These are phyloP conservation scores for Mycosphaerella sp. DNA, from an alignment of 2,329 filamentous ascomycete species.

Conservation along the genomic window DNA sequence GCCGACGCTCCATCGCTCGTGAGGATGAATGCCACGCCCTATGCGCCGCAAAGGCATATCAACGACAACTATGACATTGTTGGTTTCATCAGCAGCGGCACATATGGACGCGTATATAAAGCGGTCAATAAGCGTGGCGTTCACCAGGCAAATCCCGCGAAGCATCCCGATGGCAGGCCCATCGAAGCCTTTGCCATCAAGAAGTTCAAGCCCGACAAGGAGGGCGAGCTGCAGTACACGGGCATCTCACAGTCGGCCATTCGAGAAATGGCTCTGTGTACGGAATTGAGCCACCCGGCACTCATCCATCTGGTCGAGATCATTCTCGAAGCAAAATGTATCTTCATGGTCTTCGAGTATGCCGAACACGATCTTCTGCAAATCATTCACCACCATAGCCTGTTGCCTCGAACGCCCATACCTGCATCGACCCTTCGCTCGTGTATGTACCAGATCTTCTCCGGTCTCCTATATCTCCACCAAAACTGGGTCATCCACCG, in stretches of 20 bases:
- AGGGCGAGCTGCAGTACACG: constrained; percentile 94
- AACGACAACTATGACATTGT: constrained; percentile 93
- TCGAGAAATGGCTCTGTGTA: constrained; percentile 95
- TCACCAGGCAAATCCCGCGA: constrained; percentile 20
- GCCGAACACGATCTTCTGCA: constrained; percentile 95
- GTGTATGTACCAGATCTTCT: constrained; percentile 92
- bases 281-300: constrained; percentile 80
- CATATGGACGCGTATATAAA: constrained; percentile 97
- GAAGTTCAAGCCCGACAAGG: constrained; percentile 98
- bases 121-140: constrained; percentile 70
- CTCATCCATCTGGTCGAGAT: constrained; percentile 90
- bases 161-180: constrained; percentile 28
- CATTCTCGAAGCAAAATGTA: constrained; percentile 96
- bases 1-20: constrained; percentile 28
- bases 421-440: constrained; percentile 83
- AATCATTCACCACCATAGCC: constrained; percentile 96
- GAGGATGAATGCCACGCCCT: constrained; percentile 37
- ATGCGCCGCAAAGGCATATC: constrained; percentile 72
- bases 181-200: constrained; percentile 93
- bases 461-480: constrained; percentile 90
- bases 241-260: constrained; percentile 96
- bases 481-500: constrained; percentile 96
- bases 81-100: constrained; percentile 96
- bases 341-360: constrained; percentile 99
- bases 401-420: constrained; percentile 80